Evolutionary conservation across 371 early-diverging fungal species (phyloP), one percentile per base, ranked within the genome.

Genomic region (Mortierella sp.): DNA sequence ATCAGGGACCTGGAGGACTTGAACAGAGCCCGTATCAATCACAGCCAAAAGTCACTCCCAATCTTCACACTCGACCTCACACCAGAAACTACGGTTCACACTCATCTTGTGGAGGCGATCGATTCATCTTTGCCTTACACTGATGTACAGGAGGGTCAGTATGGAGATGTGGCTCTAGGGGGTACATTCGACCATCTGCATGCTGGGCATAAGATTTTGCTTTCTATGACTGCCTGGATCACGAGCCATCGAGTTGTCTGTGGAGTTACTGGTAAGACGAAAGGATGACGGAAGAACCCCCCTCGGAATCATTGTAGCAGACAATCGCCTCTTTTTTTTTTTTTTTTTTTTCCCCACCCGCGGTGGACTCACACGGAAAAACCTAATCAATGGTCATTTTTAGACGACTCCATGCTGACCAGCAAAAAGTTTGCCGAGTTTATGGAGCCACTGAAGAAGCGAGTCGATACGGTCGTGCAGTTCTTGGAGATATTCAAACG

Each of bases 101-200:
- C 53, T 9, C 54, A 50, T 39, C 43, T 74, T 7, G 65, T 74
- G 7, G 69, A 69, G 3, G 74, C 68, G 4, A 60, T 74, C 39
- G 74, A 74, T 24, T 61, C 61, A 10, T 18, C 43, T 23, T 43
- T 74, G 30, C 57, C 68, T 19, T 23, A 67, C 38, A 39, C 59
- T 1, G n/a, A 57, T 0, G 68, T 64, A 4, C 46, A 41, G 21
- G 64, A 67, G 51, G 67, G 72, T 12, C 28, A 64, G 14, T 78
- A 72, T 64, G 34, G 43, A 10, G 60, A 64, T 70, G 94, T 93
- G 0, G 96, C 91, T 0, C 82, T 97, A 5, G 98, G 98, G 18
- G 98, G 98, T 10, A 98, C 98, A 3, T 98, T 98, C 84, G 98
- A 98, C 79, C 97, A 97, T 71, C 78, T 98, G 47, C 98, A 98